Conservation (phyloP, 148 eudicot genomes). For the Amaranthus palmeri region DNA sequence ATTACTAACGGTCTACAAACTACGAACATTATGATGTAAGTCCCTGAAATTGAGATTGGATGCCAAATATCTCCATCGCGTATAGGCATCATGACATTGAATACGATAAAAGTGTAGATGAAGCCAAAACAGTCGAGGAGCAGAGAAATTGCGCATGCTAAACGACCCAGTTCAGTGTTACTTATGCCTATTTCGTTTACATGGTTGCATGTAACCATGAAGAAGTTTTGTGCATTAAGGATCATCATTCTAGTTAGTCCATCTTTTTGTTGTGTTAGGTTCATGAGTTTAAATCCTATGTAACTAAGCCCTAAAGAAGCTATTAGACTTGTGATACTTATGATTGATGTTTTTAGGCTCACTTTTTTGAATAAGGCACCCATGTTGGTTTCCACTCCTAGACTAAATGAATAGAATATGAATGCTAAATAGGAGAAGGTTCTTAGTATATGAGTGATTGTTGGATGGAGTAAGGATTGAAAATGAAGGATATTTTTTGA, state of each 20-base stretch:
- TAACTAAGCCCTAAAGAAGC: background rate
- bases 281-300: background rate
- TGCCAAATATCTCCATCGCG: background rate
- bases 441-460: background rate
- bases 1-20: conserved; percentile 1
- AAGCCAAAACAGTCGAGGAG: background rate
- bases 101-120: background rate
- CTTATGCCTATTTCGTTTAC: conserved; percentile 8
- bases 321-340: background rate
- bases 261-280: background rate
- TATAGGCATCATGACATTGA: background rate
- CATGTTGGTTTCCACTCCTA: conserved; percentile 15
- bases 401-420: background rate
- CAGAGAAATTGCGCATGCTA: background rate
- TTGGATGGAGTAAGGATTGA: background rate
- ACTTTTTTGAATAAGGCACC: background rate
- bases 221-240: conserved; percentile 7
- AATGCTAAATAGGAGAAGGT: background rate
- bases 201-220: background rate
- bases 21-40: background rate
- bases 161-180: conserved; percentile 12
- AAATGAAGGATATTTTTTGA: background rate
- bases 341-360: background rate
- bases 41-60: background rate
- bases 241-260: background rate